These are phyloP conservation scores for Tricholomella constricta DNA, from an alignment of 768 basidiomycete species.

Conservation along the genomic window DNA sequence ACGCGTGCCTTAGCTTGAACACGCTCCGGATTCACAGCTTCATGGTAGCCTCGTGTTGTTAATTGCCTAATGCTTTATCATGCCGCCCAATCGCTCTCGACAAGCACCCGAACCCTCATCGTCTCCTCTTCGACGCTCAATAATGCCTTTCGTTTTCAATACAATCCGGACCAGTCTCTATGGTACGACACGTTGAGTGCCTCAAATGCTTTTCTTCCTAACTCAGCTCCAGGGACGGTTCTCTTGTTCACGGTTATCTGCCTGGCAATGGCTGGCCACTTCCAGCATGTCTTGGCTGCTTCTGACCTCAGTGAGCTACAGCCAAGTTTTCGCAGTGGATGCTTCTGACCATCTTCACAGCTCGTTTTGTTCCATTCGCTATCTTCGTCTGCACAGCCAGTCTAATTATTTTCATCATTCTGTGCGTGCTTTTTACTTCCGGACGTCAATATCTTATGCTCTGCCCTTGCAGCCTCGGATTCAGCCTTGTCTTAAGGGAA, in stretches of 20 bases:
- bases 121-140: slow-evolving; percentile 33
- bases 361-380: slow-evolving; percentile 85
- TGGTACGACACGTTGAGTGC: slow-evolving; percentile 42
- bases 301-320: slow-evolving; percentile 74
- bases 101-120: slow-evolving; percentile 15
- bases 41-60: slow-evolving; percentile 51
- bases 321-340: slow-evolving; percentile 4
- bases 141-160: slow-evolving; percentile 76
- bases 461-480: slow-evolving; percentile 52
- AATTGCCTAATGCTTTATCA: slow-evolving; percentile 44
- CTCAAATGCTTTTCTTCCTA: slow-evolving; percentile 1
- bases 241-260: slow-evolving; percentile 78
- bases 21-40: slow-evolving; percentile 23
- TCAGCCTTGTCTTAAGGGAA: slow-evolving; percentile 61
- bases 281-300: slow-evolving; percentile 67
- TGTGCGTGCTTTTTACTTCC: slow-evolving; percentile 47
- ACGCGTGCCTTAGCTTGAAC: slow-evolving; percentile 8
- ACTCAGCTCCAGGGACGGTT: slow-evolving; percentile 50
- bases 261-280: slow-evolving; percentile 77
- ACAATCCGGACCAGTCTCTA: slow-evolving; percentile 68
- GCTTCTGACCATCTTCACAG: slow-evolving; percentile 36
- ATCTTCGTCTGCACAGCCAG: slow-evolving; percentile 78
- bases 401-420: slow-evolving; percentile 62
- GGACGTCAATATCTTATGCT: not conserved
- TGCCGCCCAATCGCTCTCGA: slow-evolving; percentile 35